Evolutionary conservation across 75 land plant species (phyloP), one percentile per base, ranked within the genome.

Genomic region (Cunninghamia lanceolata): DNA sequence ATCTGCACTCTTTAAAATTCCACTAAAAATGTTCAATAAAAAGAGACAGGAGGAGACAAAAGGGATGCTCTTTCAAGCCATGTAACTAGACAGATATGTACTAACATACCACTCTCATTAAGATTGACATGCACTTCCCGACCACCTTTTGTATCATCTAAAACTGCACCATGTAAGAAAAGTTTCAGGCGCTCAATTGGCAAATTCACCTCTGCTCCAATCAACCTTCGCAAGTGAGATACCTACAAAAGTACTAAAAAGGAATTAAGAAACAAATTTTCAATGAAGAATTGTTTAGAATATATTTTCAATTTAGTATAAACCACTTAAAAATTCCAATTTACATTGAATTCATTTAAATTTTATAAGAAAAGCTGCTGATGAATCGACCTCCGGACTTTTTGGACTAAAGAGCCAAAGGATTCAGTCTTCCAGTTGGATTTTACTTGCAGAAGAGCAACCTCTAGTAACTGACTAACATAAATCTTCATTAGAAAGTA

Each of bases 121-220:
- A 89, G 84, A 4, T 59, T 84, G 50, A 52, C 63, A 68, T 78
- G 32, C 39, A 68, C 83, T 16, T 88, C 87, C 19, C 8, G 2
- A 14, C 85, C 89, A 53, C 52, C 82, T 50, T 82, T 84, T 6
- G 21, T 73, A 17, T 89, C 91, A 2, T 43, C 73, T 36, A 88
- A 76, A 30, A 86, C 84, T 52, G 70, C 79, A 43, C 91, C 91
- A 25, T 84, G 75, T 34, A 85, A 70, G 16, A 90, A 81, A 36
- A 90, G 85, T 83, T 86, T 88, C 89, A 90, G n/a, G 19, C 74
- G 91, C 35, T 90, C 91, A 70, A 85, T 79, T 73, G 91, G 91
- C 25, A 88, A 63, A 19, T 70, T 25, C 1, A 74, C 28, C n/a
- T 86, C 85, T 46, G 83, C 45, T 17, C 87, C 91, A 46, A 90